A percentile compares a stretch with the other conserved stretches of the same genome.
These are phyloP conservation scores for Angomonas deanei DNA, from an alignment of 208 protist genomes.

Conservation along the genomic window DNA sequence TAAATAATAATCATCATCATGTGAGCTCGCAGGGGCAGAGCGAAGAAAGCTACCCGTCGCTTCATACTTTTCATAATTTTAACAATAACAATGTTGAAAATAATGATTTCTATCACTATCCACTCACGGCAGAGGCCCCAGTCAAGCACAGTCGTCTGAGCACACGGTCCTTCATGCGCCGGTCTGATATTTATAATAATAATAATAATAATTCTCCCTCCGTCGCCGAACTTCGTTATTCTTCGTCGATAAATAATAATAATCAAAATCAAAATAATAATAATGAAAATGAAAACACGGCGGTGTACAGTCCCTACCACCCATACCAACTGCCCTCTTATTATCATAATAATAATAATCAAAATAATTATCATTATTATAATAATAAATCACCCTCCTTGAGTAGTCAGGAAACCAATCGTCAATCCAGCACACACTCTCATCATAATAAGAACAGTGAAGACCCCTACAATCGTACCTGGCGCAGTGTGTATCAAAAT, in stretches of 20 bases:
- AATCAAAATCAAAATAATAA: not conserved
- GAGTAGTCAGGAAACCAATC: too few relatives aligned
- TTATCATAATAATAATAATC: too few relatives aligned
- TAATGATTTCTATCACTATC: not conserved
- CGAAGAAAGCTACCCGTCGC: too few relatives aligned
- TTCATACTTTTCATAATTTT: not conserved
- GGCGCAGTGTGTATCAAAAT: not conserved
- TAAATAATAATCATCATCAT: too few relatives aligned
- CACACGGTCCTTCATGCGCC: not conserved
- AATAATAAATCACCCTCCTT: too few relatives aligned
- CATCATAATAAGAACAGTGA: too few relatives aligned
- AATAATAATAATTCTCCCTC: not conserved
- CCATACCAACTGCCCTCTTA: too few relatives aligned
- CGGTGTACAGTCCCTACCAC: not conserved
- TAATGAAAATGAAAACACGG: not conserved
- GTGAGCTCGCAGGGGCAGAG: too few relatives aligned
- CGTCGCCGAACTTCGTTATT: not conserved
- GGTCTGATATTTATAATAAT: not conserved
- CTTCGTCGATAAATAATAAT: slow-evolving; percentile 1
- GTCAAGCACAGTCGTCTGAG: not conserved
- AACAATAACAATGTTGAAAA: slow-evolving; percentile 4
- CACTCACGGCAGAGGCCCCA: not conserved
- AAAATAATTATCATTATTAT: too few relatives aligned
- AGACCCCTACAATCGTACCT: not conserved
- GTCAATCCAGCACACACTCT: too few relatives aligned